Evolutionary conservation across 2,329 filamentous ascomycete species (phyloP), one percentile per base, ranked within the genome.

Genomic region (Phoma herbarum): DNA sequence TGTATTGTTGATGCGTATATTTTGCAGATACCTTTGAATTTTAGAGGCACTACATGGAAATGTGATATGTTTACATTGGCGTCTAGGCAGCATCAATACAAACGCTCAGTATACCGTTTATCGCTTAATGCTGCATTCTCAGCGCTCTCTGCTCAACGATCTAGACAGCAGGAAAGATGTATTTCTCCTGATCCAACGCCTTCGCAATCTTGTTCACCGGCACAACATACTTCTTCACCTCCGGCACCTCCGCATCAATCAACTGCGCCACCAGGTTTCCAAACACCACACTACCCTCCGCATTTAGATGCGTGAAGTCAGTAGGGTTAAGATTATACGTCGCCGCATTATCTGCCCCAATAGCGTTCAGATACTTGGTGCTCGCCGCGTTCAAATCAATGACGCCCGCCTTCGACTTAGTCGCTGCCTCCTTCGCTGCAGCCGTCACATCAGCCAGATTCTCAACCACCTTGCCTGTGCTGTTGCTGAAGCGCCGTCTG

Each of bases 331-430:
- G 70, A 65, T 86, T 83, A 60, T 86, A 85, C 25, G 67, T 78
- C 47, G 80, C 79, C 8, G 83, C 81, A 3, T 79, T 77, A 0
- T 67, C 65, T 33, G 77, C 69, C 3, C 85, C 85, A 58, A 87
- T 83, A 2, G 76, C 76, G 63, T 84, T 80, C 29, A 85, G 72
- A 66, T 85, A 86, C 22, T 75, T 68, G 8, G 78, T 73, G 46
- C 81, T 84, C 8, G 80, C 81, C 7, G 70, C 66, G 64, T 86
- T 86, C 39, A 87, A 71, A 70, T 87, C 81, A 25, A 86, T 78
- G n/a, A 75, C 79, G 0, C 69, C 65, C 1, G 79, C 74, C 0
- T 68, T 67, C 0, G 74, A 79, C 4, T 67, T 65, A 2, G 74
- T 44, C 0, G 85, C 83, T 0, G 83, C 83, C 1, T 67, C 66